Conservation (phyloP, 371 early-diverging fungal species). For the Lichtheimia corymbifera region DNA sequence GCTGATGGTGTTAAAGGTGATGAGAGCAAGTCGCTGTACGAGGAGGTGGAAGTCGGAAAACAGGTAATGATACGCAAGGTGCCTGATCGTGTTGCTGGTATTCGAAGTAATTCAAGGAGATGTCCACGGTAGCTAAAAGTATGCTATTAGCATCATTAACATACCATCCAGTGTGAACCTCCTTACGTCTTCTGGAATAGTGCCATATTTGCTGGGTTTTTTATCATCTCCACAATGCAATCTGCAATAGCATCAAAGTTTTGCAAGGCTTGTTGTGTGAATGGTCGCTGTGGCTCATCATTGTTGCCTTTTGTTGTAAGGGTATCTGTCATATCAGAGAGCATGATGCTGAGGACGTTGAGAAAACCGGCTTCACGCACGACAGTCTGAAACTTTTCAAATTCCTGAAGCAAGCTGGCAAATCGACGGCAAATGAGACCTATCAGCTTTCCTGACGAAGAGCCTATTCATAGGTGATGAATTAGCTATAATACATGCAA, state of each 20-base stretch:
- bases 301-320: conserved; percentile 20
- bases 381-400: conserved; percentile 54
- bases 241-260: conserved; percentile 57
- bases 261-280: conserved; percentile 48
- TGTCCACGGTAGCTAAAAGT: conserved; percentile 45
- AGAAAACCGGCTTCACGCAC: conserved; percentile 69
- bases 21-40: not conserved
- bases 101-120: conserved; percentile 59
- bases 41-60: conserved; percentile 16
- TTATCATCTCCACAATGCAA: conserved; percentile 51
- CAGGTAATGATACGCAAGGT: conserved; percentile 54
- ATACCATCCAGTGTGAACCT: not conserved
- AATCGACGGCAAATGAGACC: conserved; percentile 55
- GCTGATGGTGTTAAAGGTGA: not conserved
- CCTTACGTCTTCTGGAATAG: conserved; percentile 43
- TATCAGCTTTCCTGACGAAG: conserved; percentile 55
- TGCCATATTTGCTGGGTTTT: conserved; percentile 28
- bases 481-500: too few relatives aligned
- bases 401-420: conserved; percentile 41
- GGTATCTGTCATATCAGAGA: conserved; percentile 55
- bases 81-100: conserved; percentile 55
- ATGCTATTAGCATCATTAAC: not conserved
- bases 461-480: conserved; percentile 24
- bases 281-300: conserved; percentile 20
- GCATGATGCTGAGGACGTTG: conserved; percentile 59